Conservation (phyloP, 2,329 filamentous ascomycete genomes). For the Trichoderma citrinoviride region DNA sequence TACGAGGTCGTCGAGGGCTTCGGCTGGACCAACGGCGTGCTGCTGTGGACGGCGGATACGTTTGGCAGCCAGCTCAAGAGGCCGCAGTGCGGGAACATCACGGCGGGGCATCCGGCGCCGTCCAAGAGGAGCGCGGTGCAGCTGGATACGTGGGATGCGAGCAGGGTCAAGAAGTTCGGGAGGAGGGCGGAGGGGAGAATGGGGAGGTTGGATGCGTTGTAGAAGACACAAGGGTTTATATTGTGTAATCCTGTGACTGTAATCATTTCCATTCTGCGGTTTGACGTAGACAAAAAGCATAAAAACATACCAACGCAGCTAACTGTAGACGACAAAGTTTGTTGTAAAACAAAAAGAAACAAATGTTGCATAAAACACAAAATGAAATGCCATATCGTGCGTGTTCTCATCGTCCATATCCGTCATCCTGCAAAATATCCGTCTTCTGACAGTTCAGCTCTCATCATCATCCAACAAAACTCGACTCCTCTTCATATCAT, state of each 20-base stretch:
- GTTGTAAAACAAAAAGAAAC: not conserved
- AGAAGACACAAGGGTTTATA: not conserved
- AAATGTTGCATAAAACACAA: not conserved
- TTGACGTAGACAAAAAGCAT: too few relatives aligned
- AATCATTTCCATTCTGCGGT: not conserved
- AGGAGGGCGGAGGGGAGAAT: constrained; percentile 4
- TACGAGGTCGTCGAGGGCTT: constrained; percentile 69
- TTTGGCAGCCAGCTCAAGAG: constrained; percentile 55
- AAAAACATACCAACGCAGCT: not conserved
- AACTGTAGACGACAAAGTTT: not conserved
- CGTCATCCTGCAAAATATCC: not conserved
- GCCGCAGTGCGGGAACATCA: constrained; percentile 55
- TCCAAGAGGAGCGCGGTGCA: constrained; percentile 44
- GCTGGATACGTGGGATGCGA: constrained; percentile 45
- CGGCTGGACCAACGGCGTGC: constrained; percentile 67
- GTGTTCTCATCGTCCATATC: not conserved
- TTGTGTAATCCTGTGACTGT: not conserved
- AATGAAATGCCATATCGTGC: not conserved
- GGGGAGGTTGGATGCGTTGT: not conserved
- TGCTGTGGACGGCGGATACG: constrained; percentile 63
- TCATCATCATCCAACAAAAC: not conserved
- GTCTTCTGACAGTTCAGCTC: not conserved
- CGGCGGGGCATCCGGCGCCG: constrained; percentile 39
- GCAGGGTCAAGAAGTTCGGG: constrained; percentile 49
- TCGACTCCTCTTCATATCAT: not conserved